phyloP scores from a whole-genome alignment of 345 rosid genomes.

The Lenwebbia sp. region DNA sequence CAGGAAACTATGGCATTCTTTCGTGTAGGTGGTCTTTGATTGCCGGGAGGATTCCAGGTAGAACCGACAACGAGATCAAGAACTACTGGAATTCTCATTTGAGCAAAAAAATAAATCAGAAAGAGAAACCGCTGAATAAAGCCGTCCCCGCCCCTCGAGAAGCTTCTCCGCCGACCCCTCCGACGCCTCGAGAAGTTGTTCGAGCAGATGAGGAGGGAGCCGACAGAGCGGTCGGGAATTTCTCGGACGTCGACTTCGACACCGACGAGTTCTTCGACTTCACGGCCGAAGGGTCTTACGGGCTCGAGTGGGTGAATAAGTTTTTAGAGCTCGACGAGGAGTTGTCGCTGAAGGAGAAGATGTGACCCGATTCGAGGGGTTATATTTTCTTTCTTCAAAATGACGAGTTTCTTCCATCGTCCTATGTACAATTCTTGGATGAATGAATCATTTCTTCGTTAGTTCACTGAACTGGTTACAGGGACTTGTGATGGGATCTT shows the following conservation, averaged over 20 bases:
- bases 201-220: neutral
- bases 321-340: conserved; percentile 26
- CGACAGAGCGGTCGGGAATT: neutral
- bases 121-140: conserved; percentile 7
- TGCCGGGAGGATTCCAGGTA: conserved; percentile 63
- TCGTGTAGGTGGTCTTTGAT: conserved; percentile 47
- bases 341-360: conserved; percentile 5
- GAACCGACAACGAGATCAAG: conserved; percentile 65
- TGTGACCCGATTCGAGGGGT: neutral
- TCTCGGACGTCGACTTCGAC: conserved; percentile 11
- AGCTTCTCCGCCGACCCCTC: neutral
- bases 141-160: neutral
- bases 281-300: conserved; percentile 17
- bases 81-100: conserved; percentile 69
- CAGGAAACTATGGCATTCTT: neutral
- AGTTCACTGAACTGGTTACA: neutral
- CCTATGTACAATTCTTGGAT: neutral
- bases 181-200: neutral
- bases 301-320: conserved; percentile 33
- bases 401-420: neutral
- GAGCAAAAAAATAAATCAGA: conserved; percentile 34
- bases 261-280: conserved; percentile 26
- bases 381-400: neutral
- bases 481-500: neutral
- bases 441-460: neutral